A percentile compares a stretch with the other conserved stretches of the same genome.
Evolutionary conservation across 306 rosid genomes (phyloP).

Genomic region (Ceratonia siliqua): DNA sequence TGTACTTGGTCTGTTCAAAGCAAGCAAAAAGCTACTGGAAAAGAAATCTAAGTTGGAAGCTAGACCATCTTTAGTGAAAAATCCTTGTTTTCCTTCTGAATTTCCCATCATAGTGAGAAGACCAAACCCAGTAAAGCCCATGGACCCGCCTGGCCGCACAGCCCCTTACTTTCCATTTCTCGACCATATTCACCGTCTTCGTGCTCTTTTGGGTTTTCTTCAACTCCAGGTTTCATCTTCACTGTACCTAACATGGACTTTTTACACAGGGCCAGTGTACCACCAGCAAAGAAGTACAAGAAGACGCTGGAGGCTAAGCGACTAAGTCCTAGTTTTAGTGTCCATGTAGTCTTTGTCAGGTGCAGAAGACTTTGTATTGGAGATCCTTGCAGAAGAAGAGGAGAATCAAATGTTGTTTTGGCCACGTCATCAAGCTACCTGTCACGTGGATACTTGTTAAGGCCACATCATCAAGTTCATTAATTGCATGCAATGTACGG

Average conservation of each 20-base stretch:
- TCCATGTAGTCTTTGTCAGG: constrained; percentile 80
- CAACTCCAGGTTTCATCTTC: constrained; percentile 31
- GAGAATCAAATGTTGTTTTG: too few species aligned
- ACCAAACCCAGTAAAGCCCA: constrained; percentile 44
- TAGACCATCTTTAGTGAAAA: constrained; percentile 11
- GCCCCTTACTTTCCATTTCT: constrained; percentile 31
- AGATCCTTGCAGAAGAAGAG: too few species aligned
- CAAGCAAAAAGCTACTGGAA: neutral
- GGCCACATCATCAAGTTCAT: too few species aligned
- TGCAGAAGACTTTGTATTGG: constrained; percentile 88
- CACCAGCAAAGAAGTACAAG: constrained; percentile 63
- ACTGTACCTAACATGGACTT: constrained; percentile 20
- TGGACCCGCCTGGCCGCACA: constrained; percentile 36
- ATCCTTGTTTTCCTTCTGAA: constrained; percentile 19
- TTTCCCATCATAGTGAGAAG: constrained; percentile 60
- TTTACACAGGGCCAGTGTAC: constrained; percentile 1
- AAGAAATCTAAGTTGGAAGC: constrained; percentile 47
- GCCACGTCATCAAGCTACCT: too few species aligned
- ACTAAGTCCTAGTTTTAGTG: constrained; percentile 55
- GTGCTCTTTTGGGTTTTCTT: constrained; percentile 39
- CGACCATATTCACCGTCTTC: constrained; percentile 39
- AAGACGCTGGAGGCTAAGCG: constrained; percentile 42
- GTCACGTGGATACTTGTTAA: too few species aligned
- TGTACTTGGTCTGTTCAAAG: constrained; percentile 33
- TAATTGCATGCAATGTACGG: too few species aligned